Evolutionary conservation across 306 rosid genomes (phyloP), one percentile per base, ranked within the genome.

Genomic region (Acacia acuminata): DNA sequence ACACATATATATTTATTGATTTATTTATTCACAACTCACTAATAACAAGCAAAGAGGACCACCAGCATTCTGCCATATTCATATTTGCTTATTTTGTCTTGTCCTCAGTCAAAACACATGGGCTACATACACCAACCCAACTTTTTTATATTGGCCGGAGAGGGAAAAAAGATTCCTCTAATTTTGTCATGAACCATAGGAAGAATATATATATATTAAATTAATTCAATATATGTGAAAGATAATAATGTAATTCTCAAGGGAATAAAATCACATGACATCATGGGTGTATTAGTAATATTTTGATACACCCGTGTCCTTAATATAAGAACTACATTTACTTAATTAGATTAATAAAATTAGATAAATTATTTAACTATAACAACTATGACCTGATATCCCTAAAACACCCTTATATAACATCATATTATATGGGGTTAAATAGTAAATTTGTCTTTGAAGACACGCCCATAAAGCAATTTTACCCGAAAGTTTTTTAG

Each of bases 211-310:
- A 36, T 34, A 7, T 15, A 60, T 34, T 19, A 67, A 20, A 38
- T 1, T 12, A 10, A 8, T 10, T 38, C 30, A 68, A 20, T 20
- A 4, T 20, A 69, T 53, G 24, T 53, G 10, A 19, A 53, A 53
- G 24, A 53, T 19, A 19, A 17, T 44, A 45, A 12, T 45, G 20
- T 50, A 50, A 13, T 14, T 5, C 19, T 4, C 20, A 16, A 69
- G 36, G 42, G 56, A 71, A 71, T 24, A 44, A 44, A 71, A 22
- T 14, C 40, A 71, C 76, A 71, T 44, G 58, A 71, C n/a, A 71
- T 71, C 13, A 71, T 45, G 76, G 76, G 43, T 36, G 16, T 24
- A 67, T 32, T 16, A 13, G 40, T 34, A 4, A 34, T 19, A 51
- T 17, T 17, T 17, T 51, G n/a, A 7, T 14, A 6, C 56, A 4